These are phyloP conservation scores for Circinella umbellata DNA, from an alignment of 371 early-diverging fungal species.

Conservation along the genomic window DNA sequence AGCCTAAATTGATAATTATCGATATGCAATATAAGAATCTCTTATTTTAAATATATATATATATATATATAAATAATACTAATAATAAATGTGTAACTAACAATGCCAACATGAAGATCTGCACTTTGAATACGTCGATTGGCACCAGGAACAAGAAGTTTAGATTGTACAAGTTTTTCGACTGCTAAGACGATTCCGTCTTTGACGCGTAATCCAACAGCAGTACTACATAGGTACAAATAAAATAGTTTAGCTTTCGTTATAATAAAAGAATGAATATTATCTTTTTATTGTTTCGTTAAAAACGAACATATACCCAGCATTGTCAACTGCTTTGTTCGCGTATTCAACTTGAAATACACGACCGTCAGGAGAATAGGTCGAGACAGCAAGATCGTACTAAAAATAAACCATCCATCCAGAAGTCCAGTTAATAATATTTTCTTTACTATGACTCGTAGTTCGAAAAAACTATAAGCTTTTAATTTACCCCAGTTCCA, in stretches of 20 bases:
- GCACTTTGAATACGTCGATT: slow-evolving; percentile 93
- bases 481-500: slow-evolving; percentile 69
- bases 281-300: background rate
- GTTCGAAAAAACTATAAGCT: slow-evolving; percentile 1
- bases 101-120: slow-evolving; percentile 93
- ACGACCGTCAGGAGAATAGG: slow-evolving; percentile 98
- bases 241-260: background rate
- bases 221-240: slow-evolving; percentile 65
- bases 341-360: slow-evolving; percentile 99
- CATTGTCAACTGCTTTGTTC: slow-evolving; percentile 96
- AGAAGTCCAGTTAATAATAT: background rate
- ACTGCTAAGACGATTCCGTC: slow-evolving; percentile 97
- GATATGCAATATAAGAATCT: too few relatives aligned
- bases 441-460: background rate
- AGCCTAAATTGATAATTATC: slow-evolving; percentile 56
- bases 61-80: too few relatives aligned
- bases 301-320: slow-evolving; percentile 71
- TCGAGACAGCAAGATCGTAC: slow-evolving; percentile 97
- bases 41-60: too few relatives aligned
- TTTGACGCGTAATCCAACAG: slow-evolving; percentile 92
- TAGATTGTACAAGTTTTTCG: slow-evolving; percentile 94
- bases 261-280: background rate
- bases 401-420: slow-evolving; percentile 29
- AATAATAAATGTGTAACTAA: slow-evolving; percentile 38
- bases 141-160: slow-evolving; percentile 89